These are phyloP conservation scores for Glycine tomentella DNA, from an alignment of 306 rosid genomes.

Conservation along the genomic window DNA sequence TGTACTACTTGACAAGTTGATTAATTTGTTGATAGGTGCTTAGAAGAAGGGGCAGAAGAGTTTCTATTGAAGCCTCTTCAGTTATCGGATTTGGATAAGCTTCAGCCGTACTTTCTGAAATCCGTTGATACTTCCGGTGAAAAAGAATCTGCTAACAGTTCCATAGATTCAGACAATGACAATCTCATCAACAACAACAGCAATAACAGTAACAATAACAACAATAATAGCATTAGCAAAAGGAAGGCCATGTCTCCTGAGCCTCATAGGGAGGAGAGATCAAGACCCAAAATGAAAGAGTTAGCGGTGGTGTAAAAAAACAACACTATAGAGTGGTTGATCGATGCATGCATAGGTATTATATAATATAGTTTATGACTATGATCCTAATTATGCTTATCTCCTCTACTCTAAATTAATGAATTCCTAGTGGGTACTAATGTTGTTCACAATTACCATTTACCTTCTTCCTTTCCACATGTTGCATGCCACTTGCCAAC, in stretches of 20 bases:
- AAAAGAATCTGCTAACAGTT: slow-evolving; percentile 41
- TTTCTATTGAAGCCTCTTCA: slow-evolving; percentile 92
- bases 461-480: background rate
- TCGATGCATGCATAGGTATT: slow-evolving; percentile 25
- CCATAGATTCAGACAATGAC: slow-evolving; percentile 38
- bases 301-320: slow-evolving; percentile 46
- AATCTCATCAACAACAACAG: slow-evolving; percentile 23
- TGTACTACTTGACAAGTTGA: background rate
- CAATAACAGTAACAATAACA: background rate
- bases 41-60: slow-evolving; percentile 94
- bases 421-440: background rate
- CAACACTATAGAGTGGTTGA: slow-evolving; percentile 4
- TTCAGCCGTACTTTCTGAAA: slow-evolving; percentile 69
- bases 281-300: slow-evolving; percentile 69
- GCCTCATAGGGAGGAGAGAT: slow-evolving; percentile 69
- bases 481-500: background rate
- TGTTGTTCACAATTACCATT: slow-evolving; percentile 7
- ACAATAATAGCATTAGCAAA: slow-evolving; percentile 50
- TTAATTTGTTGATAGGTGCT: slow-evolving; percentile 66
- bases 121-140: slow-evolving; percentile 49
- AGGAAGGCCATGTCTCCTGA: slow-evolving; percentile 70
- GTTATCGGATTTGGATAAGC: slow-evolving; percentile 81
- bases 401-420: slow-evolving; percentile 1
- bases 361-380: slow-evolving; percentile 36
- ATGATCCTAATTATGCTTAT: slow-evolving; percentile 41